Percentiles rank a stretch among this genome's conserved stretches.
phyloP scores from a whole-genome alignment of 345 rosid species.

The Ceriops decandra region DNA sequence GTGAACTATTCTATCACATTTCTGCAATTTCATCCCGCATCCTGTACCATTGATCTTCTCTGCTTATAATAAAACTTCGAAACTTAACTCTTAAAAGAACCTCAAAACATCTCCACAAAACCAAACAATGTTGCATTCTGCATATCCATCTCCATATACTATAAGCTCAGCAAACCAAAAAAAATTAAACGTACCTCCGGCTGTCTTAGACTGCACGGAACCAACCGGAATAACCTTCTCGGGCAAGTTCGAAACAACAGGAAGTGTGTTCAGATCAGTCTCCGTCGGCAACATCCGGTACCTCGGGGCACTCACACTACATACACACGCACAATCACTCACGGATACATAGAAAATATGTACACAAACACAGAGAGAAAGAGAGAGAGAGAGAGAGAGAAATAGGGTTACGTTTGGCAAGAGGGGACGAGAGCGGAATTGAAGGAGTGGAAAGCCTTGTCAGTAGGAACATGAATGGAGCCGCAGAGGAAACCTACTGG shows the following conservation, averaged over 20 bases:
- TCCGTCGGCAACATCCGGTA: conserved; percentile 73
- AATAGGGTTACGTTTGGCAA: conserved; percentile 41
- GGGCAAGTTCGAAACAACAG: conserved; percentile 52
- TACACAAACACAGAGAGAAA: neutral
- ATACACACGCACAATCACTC: conserved; percentile 8
- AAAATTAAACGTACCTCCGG: conserved; percentile 46
- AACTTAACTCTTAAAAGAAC: neutral
- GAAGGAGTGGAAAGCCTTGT: conserved; percentile 60
- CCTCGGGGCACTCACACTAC: conserved; percentile 74
- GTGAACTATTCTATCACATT: too few species aligned
- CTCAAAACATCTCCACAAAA: neutral
- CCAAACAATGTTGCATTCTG: neutral
- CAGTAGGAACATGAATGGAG: conserved; percentile 82
- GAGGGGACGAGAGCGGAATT: conserved; percentile 73
- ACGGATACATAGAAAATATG: neutral
- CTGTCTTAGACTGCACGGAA: conserved; percentile 49
- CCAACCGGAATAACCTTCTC: conserved; percentile 66
- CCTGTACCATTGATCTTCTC: too few species aligned
- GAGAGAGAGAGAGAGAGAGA: neutral
- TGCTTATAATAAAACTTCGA: too few species aligned
- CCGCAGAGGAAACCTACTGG: conserved; percentile 90
- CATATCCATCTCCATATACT: neutral
- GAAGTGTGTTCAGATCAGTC: conserved; percentile 85
- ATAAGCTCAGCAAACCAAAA: neutral
- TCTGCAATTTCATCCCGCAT: too few species aligned